Percentiles rank a stretch among this genome's conserved stretches.
Evolutionary conservation across 2,329 filamentous ascomycete species (phyloP).

Genomic region (Cryphonectria japonica): DNA sequence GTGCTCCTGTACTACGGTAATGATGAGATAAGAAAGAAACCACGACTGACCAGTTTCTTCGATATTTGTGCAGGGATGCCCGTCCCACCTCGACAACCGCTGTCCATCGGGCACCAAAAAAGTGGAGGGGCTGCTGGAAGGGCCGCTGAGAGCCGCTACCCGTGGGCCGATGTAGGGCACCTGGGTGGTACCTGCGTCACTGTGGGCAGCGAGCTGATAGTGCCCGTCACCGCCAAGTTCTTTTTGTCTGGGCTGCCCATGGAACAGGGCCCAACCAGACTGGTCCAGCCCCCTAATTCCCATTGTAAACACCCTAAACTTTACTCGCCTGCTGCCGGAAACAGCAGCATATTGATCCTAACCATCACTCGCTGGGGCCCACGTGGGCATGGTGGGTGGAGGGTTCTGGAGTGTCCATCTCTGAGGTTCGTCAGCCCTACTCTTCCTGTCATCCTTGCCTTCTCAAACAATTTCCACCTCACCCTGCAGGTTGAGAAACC

Average conservation of each 20-base stretch:
- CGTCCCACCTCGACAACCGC: slow-evolving; percentile 2
- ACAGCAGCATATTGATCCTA: not conserved
- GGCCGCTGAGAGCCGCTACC: slow-evolving; percentile 13
- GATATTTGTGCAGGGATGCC: slow-evolving; percentile 17
- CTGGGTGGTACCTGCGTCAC: not conserved
- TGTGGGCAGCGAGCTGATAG: not conserved
- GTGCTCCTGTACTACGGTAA: not conserved
- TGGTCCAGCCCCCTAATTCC: not conserved
- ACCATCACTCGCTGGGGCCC: not conserved
- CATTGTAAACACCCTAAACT: not conserved
- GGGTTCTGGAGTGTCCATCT: slow-evolving; percentile 4
- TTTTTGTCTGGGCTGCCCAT: not conserved
- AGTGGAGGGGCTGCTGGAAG: not conserved
- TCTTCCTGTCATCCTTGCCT: not conserved
- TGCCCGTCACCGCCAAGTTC: not conserved
- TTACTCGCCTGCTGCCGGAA: not conserved
- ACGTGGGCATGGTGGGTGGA: slow-evolving; percentile 2
- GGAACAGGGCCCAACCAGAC: not conserved
- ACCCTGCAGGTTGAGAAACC: not conserved
- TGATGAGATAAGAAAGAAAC: slow-evolving; percentile 20
- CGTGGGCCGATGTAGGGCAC: not conserved
- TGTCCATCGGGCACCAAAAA: not conserved
- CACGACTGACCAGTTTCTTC: slow-evolving; percentile 5
- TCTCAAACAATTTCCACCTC: not conserved
- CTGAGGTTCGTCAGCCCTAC: slow-evolving; percentile 7